Evolutionary conservation across 202 grass and related monocot genomes (phyloP).

Genomic region (Saccharum hybrid): DNA sequence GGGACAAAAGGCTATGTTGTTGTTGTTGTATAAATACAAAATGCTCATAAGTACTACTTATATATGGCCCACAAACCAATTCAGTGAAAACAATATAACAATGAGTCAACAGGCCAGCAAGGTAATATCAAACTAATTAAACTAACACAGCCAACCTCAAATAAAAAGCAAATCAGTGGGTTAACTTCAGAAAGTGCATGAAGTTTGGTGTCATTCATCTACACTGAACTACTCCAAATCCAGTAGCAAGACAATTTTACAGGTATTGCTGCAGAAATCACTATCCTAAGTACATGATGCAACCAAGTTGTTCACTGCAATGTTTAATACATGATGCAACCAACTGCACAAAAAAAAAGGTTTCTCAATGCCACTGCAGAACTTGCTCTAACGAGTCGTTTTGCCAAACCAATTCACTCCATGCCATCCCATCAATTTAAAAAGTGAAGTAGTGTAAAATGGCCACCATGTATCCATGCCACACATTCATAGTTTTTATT

Average conservation of each 20-base stretch:
- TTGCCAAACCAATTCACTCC: not conserved
- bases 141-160: not conserved
- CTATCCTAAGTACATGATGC: not conserved
- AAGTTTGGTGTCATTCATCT: constrained; percentile 31
- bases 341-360: not conserved
- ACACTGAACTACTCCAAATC: constrained; percentile 28
- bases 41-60: constrained; percentile 12
- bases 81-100: constrained; percentile 26
- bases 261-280: constrained; percentile 18
- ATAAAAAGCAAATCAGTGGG: not conserved
- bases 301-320: not conserved
- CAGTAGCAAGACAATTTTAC: not conserved
- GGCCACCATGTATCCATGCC: not conserved
- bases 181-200: constrained; percentile 8
- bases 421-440: not conserved
- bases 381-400: not conserved
- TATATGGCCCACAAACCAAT: constrained; percentile 37
- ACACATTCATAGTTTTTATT: not conserved
- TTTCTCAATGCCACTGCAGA: too few species aligned
- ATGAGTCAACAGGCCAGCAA: not conserved
- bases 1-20: too few species aligned
- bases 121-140: constrained; percentile 7
- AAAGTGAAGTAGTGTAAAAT: not conserved
- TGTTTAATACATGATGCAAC: constrained; percentile 11
- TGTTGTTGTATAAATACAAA: constrained; percentile 44